phyloP scores from a whole-genome alignment of 768 basidiomycete species.

The Boletus vermiculosoides region DNA sequence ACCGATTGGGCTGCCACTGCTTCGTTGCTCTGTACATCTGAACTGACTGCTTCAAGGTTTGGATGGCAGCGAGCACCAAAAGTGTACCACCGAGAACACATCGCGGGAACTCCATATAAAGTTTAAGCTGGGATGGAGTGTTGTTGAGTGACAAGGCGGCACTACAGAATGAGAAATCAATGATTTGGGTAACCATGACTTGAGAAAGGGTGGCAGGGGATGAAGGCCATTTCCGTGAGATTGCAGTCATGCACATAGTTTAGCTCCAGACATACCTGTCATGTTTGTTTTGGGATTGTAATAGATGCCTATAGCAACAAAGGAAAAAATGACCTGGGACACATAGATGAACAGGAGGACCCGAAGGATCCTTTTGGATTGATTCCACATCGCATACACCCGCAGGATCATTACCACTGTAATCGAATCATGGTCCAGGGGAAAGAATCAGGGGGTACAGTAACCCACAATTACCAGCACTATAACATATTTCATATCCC shows the following conservation, averaged over 20 bases:
- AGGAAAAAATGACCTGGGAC: background rate
- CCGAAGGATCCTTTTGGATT: background rate
- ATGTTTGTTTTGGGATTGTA: background rate
- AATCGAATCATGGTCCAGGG: background rate
- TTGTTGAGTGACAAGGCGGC: background rate
- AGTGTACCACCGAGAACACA: background rate
- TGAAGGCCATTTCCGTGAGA: background rate
- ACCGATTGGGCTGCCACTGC: background rate
- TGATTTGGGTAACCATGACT: background rate
- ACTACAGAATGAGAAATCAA: background rate
- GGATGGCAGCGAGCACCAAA: background rate
- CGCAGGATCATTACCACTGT: conserved; percentile 1
- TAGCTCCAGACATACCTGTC: background rate
- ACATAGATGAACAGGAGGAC: background rate
- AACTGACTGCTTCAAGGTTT: background rate
- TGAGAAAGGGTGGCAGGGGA: background rate
- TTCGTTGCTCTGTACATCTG: background rate
- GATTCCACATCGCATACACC: background rate
- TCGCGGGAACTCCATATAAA: background rate
- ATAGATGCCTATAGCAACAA: background rate
- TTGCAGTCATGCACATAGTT: background rate
- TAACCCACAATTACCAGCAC: background rate
- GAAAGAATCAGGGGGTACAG: background rate
- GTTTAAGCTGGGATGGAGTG: background rate
- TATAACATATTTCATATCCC: background rate